A percentile compares a stretch with the other conserved stretches of the same genome.
Conservation (phyloP, 1,284 basidiomycete genomes). For the Apiotrichum akiyoshidainum region DNA sequence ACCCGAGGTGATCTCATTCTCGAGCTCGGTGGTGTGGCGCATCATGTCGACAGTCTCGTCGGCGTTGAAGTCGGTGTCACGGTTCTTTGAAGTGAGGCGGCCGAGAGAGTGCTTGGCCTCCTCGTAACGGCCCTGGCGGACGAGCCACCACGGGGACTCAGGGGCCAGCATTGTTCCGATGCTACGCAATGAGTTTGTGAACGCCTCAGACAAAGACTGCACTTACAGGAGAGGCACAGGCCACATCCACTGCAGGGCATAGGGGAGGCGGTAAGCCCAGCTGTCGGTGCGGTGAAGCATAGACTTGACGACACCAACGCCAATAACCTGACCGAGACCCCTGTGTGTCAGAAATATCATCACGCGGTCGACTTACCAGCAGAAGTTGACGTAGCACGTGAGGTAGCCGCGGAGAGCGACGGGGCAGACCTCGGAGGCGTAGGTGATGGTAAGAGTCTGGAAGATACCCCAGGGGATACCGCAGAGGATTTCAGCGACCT, state of each 20-base stretch:
- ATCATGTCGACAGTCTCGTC: conserved; percentile 53
- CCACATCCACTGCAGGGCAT: conserved; percentile 42
- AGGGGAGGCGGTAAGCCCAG: conserved; percentile 38
- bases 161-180: conserved; percentile 37
- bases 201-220: too few species aligned
- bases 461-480: conserved; percentile 35
- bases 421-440: conserved; percentile 48
- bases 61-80: conserved; percentile 46
- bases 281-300: conserved; percentile 36
- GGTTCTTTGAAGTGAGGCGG: conserved; percentile 42
- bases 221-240: conserved; percentile 30
- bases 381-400: conserved; percentile 46
- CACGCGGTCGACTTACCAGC: conserved; percentile 27
- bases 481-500: conserved; percentile 39
- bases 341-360: not conserved
- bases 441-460: conserved; percentile 20
- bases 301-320: conserved; percentile 45
- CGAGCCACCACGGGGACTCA: conserved; percentile 30
- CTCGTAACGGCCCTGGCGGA: conserved; percentile 40
- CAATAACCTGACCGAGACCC: conserved; percentile 44
- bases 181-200: too few species aligned
- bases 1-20: conserved; percentile 35
- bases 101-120: conserved; percentile 52
- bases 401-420: conserved; percentile 46
- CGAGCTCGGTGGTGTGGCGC: conserved; percentile 42